These are phyloP conservation scores for Rhodamnia rubescens DNA, from an alignment of 345 rosid genomes.

Conservation along the genomic window DNA sequence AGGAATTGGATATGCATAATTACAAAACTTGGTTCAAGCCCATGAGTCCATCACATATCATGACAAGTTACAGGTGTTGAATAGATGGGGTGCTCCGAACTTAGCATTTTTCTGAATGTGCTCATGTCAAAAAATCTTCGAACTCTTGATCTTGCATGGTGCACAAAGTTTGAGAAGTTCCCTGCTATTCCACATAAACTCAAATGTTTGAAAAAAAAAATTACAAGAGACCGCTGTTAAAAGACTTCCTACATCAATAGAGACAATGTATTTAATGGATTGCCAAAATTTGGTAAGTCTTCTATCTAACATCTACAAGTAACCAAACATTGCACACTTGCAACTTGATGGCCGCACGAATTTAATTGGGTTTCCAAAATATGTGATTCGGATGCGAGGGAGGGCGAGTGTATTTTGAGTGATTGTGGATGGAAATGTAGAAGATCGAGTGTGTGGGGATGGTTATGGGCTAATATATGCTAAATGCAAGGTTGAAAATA, in stretches of 20 bases:
- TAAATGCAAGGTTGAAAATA: too few species aligned
- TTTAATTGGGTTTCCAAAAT: not conserved
- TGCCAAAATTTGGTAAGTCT: not conserved
- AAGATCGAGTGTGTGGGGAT: too few species aligned
- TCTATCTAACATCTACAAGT: not conserved
- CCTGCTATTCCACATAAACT: too few species aligned
- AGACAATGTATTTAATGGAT: not conserved
- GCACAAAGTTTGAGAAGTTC: too few species aligned
- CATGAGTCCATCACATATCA: not conserved
- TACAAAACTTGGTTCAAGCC: not conserved
- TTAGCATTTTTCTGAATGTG: not conserved
- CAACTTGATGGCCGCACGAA: fast-evolving
- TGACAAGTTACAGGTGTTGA: not conserved
- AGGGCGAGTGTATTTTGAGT: too few species aligned
- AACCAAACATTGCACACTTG: not conserved
- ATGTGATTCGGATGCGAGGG: too few species aligned
- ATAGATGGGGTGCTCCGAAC: not conserved
- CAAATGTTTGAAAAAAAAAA: fast-evolving
- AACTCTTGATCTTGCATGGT: too few species aligned
- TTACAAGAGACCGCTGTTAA: not conserved
- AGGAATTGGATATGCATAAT: not conserved
- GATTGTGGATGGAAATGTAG: too few species aligned
- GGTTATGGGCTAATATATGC: too few species aligned
- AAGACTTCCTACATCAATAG: not conserved
- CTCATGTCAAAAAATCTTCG: too few species aligned